Evolutionary conservation across 208 protist genomes (phyloP).

Genomic region (Wallacemonas sp.): DNA sequence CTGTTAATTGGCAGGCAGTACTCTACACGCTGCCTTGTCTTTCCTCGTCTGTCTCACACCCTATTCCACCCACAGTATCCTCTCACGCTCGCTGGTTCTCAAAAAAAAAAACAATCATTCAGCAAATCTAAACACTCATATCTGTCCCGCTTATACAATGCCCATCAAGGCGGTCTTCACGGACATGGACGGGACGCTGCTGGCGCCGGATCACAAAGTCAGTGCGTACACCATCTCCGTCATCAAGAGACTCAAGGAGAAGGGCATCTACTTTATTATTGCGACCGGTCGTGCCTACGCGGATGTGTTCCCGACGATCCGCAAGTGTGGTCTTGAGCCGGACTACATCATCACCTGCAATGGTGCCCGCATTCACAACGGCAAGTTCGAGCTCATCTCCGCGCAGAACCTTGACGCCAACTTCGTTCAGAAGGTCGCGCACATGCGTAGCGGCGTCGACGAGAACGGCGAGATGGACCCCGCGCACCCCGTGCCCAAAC

Average conservation of each 20-base stretch:
- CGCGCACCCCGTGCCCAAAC: background rate
- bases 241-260: slow-evolving; percentile 19
- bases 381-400: slow-evolving; percentile 10
- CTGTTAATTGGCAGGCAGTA: too few relatives aligned
- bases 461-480: slow-evolving; percentile 10
- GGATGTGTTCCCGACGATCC: slow-evolving; percentile 35
- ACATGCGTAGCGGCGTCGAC: background rate
- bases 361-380: slow-evolving; percentile 34
- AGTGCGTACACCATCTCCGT: slow-evolving; percentile 27
- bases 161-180: slow-evolving; percentile 29
- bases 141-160: too few relatives aligned
- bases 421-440: slow-evolving; percentile 9
- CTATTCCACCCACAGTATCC: too few relatives aligned
- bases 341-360: slow-evolving; percentile 48
- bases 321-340: slow-evolving; percentile 26
- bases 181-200: slow-evolving; percentile 48
- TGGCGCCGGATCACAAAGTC: slow-evolving; percentile 22
- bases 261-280: slow-evolving; percentile 26
- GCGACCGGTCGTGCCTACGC: slow-evolving; percentile 38
- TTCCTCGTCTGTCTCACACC: too few relatives aligned
- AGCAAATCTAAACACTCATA: too few relatives aligned
- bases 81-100: too few relatives aligned
- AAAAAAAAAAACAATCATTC: too few relatives aligned
- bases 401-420: slow-evolving; percentile 17
- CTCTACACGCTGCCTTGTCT: too few relatives aligned